Percentiles rank a stretch among this genome's conserved stretches.
Conservation (phyloP, 2,329 filamentous ascomycete species). For the Talaromyces funiculosus region DNA sequence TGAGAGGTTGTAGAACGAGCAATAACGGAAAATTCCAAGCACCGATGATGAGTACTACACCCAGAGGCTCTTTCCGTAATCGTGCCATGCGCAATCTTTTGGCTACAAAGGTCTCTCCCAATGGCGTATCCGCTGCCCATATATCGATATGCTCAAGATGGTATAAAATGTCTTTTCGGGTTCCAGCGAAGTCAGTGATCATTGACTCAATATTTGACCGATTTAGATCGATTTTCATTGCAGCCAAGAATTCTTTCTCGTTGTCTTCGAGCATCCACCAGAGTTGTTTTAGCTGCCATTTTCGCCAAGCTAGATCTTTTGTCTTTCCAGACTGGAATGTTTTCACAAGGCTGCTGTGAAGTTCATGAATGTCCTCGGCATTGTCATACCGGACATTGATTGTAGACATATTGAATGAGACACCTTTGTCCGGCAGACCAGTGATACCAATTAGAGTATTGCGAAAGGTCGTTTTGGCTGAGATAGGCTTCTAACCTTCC, state of each 20-base stretch:
- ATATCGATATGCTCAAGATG: slow-evolving; percentile 35
- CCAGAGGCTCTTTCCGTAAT: slow-evolving; percentile 40
- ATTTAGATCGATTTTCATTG: slow-evolving; percentile 32
- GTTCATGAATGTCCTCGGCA: not conserved
- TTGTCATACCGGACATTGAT: not conserved
- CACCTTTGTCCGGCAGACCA: not conserved
- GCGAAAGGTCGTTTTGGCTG: not conserved
- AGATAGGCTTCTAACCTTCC: not conserved
- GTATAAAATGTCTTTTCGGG: slow-evolving; percentile 34
- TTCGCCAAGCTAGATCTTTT: slow-evolving; percentile 36
- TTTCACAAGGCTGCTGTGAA: not conserved
- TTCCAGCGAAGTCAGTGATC: slow-evolving; percentile 25
- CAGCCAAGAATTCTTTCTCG: slow-evolving; percentile 27
- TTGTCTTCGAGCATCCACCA: slow-evolving; percentile 42
- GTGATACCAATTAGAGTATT: not conserved
- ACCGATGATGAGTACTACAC: slow-evolving; percentile 42
- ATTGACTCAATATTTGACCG: slow-evolving; percentile 31
- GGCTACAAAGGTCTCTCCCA: slow-evolving; percentile 24
- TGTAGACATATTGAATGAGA: not conserved
- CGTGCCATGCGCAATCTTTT: slow-evolving; percentile 26
- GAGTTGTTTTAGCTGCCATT: slow-evolving; percentile 38
- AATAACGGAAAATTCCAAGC: slow-evolving; percentile 46
- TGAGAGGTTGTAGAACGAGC: slow-evolving; percentile 34
- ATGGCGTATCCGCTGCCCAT: slow-evolving; percentile 36
- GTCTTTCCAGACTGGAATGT: slow-evolving; percentile 31